Conservation (phyloP, 257 asterid species). For the Oldenlandia corymbosa region DNA sequence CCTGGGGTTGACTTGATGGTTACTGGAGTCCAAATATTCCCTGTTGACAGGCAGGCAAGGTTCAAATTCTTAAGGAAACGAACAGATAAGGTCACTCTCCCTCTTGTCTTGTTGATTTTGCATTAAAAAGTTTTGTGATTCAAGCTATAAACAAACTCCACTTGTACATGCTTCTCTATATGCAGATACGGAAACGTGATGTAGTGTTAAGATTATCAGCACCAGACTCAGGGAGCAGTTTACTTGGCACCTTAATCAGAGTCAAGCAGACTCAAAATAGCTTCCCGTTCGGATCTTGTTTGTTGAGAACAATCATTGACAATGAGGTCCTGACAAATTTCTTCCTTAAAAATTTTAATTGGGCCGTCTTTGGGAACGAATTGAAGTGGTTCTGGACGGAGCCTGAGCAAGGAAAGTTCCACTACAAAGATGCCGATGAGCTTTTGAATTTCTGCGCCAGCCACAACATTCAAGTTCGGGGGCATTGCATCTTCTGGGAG, state of each 20-base stretch:
- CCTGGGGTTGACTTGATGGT: slow-evolving; percentile 82
- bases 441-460: slow-evolving; percentile 47
- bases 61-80: slow-evolving; percentile 47
- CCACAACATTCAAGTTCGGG: slow-evolving; percentile 62
- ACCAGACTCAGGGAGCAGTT: slow-evolving; percentile 41
- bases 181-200: slow-evolving; percentile 81
- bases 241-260: slow-evolving; percentile 44
- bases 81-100: slow-evolving; percentile 57
- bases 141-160: too few species aligned
- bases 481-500: slow-evolving; percentile 98
- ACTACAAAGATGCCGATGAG: slow-evolving; percentile 83
- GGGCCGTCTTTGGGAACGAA: slow-evolving; percentile 90
- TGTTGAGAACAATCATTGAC: slow-evolving; percentile 56
- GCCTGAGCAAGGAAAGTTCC: slow-evolving; percentile 61
- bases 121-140: too few species aligned
- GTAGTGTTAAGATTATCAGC: slow-evolving; percentile 51
- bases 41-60: slow-evolving; percentile 57
- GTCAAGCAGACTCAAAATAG: slow-evolving; percentile 63
- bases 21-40: slow-evolving; percentile 74
- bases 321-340: slow-evolving; percentile 69
- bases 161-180: neutral
- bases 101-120: too few species aligned
- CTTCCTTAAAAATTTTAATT: slow-evolving; percentile 69
- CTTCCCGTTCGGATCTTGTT: slow-evolving; percentile 78
- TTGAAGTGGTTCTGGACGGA: slow-evolving; percentile 95